Percentiles rank a stretch among this genome's conserved stretches.
phyloP scores from a whole-genome alignment of 129 eudicot genomes.

The Ambrosia trifida region DNA sequence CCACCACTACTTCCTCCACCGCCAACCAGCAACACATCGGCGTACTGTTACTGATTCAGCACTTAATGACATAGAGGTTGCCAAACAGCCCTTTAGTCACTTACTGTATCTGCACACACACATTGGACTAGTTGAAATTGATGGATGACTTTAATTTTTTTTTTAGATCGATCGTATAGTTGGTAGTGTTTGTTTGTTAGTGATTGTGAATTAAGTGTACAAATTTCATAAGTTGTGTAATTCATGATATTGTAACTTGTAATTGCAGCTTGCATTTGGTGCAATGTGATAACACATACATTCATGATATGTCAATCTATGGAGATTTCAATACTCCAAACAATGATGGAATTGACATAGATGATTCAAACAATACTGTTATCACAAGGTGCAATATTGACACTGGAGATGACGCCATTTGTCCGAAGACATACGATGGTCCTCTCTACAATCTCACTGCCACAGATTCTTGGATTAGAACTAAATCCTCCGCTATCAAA shows the following conservation, averaged over 20 bases:
- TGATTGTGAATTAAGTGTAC: neutral
- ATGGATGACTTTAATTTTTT: too few relatives aligned
- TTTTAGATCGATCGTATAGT: conserved; percentile 4
- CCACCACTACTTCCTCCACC: too few relatives aligned
- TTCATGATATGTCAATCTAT: conserved; percentile 73
- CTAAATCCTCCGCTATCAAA: conserved; percentile 94
- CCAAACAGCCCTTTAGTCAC: neutral
- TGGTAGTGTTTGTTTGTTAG: neutral
- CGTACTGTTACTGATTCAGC: too few relatives aligned
- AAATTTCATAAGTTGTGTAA: neutral
- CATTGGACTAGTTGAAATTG: conserved; percentile 21
- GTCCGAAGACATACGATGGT: conserved; percentile 82
- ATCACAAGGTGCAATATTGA: conserved; percentile 82
- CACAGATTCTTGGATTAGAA: conserved; percentile 81
- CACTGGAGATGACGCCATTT: conserved; percentile 98
- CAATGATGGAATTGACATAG: conserved; percentile 95
- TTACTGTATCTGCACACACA: conserved; percentile 8
- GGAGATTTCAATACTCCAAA: conserved; percentile 97
- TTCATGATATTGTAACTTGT: neutral
- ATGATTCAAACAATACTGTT: conserved; percentile 86
- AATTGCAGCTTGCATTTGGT: conserved; percentile 89
- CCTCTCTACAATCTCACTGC: conserved; percentile 87
- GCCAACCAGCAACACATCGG: too few relatives aligned
- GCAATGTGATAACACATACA: conserved; percentile 62
- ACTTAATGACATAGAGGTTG: too few relatives aligned